Evolutionary conservation across 805 yeast genomes (phyloP), one percentile per base, ranked within the genome.

Genomic region (Candida parachauliodes): DNA sequence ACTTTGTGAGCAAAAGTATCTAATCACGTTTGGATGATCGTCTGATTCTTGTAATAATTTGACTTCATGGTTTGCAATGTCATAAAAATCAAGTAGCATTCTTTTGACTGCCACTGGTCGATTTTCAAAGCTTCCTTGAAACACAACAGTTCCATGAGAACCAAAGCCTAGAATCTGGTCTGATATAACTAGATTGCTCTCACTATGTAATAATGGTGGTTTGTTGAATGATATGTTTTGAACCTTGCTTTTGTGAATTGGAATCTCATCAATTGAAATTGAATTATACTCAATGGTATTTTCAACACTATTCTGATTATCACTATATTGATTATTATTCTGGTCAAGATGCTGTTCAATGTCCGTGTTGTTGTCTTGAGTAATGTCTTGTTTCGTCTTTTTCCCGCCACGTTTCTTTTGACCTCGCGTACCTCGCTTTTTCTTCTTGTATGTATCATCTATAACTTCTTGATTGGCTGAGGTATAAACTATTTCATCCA

Each of bases 101-200:
- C 98, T 67, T 57, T 93, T 93, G 5, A 93, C 94, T 0, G 98
- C 98, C 5, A 93, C 98, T 1, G 95, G 96, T 40, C 98, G 72
- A 48, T 79, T 82, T 54, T 91, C 96, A 62, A 89, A 93, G 4
- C 77, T 74, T 0, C 98, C 98, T 54, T 82, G 79, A 54, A 79
- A 88, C 1, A 93, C 98, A 20, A 91, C 88, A 0, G 98, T 93
- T 19, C 98, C 98, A 49, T 89, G 96, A 1, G 96, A 87, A 1
- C 98, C 98, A 56, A 87, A 88, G 1, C 98, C 98, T 35, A 93
- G 62, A n/a, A 88, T 74, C 20, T 73, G 77, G 44, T 83, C 83
- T 0, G 94, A 77, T 3, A 91, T 75, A 0, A 71, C 65, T 44
- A 87, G 59, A 40, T 74, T 79, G 36, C 71, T 76, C 36, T 73